These are phyloP conservation scores for Oemleria cerasiformis DNA, from an alignment of 306 rosid species.

Conservation along the genomic window DNA sequence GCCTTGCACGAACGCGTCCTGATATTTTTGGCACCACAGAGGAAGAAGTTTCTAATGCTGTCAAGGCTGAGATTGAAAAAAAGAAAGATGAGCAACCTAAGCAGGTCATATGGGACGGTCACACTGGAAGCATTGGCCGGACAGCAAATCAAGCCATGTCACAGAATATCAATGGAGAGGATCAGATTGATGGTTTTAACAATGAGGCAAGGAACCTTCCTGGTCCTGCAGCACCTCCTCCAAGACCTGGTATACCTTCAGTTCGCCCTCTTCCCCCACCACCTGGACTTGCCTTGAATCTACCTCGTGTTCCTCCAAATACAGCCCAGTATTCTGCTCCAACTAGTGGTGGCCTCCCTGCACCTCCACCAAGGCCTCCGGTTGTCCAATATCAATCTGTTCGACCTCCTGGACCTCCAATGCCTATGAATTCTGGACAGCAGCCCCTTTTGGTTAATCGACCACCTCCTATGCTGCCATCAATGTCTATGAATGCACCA, in stretches of 20 bases:
- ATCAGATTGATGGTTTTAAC: constrained; percentile 51
- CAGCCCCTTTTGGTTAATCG: constrained; percentile 53
- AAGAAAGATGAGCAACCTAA: constrained; percentile 94
- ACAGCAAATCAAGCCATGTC: constrained; percentile 96
- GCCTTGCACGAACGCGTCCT: constrained; percentile 93
- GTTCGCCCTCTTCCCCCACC: constrained; percentile 95
- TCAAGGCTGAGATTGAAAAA: constrained; percentile 96
- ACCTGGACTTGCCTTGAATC: constrained; percentile 83
- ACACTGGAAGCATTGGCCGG: constrained; percentile 93
- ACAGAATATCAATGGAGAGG: constrained; percentile 67
- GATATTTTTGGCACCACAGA: constrained; percentile 97
- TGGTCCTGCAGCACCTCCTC: constrained; percentile 95
- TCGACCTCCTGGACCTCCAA: constrained; percentile 63
- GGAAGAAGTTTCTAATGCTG: constrained; percentile 97
- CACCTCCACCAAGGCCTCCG: constrained; percentile 67
- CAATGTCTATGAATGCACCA: constrained; percentile 52
- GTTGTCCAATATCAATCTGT: constrained; percentile 50
- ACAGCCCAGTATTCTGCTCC: constrained; percentile 60
- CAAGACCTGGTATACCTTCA: constrained; percentile 75
- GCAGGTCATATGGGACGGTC: constrained; percentile 99
- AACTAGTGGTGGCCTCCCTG: constrained; percentile 47
- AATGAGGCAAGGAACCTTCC: constrained; percentile 61
- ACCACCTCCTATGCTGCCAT: constrained; percentile 60
- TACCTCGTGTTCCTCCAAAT: constrained; percentile 66
- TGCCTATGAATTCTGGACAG: constrained; percentile 63